Evolutionary conservation across 805 yeast genomes (phyloP), one percentile per base, ranked within the genome.

Genomic region (Sporopachydermia quercuum): DNA sequence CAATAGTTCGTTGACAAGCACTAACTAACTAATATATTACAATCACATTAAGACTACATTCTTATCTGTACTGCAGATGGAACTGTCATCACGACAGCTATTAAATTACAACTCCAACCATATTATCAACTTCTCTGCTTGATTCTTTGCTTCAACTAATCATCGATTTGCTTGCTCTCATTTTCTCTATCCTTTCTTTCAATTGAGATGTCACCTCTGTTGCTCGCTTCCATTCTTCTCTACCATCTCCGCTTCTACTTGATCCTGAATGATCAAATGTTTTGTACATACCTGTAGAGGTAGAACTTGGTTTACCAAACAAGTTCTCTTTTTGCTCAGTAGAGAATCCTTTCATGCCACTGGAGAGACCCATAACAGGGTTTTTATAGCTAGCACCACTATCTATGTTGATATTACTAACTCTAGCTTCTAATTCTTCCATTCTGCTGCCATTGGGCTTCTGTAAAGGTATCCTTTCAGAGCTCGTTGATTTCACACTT

Each of bases 171-270:
- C 78, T 66, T 8, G 83, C 83, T 53, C 81, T 81, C 95, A 86
- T 85, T 56, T 79, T 78, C 57, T 83, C 93, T 36, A 86, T 86
- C 49, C 96, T 63, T 1, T 86, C 93, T 54, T 79, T 82, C 51
- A 86, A 69, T 55, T 81, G 89, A 3, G 76, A 71, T 1, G 96
- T 86, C 8, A 85, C 93, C 49, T 82, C 94, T 0, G 91, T 87
- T 0, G 96, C 95, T 38, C 89, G 71, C 47, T 70, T 74, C 96
- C 96, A 86, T 48, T 81, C 76, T 40, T 67, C 74, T 23, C 30
- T 46, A 49, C 38, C 49, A 50, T 4, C 51, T 45, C 23, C 53
- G 45, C 33, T 51, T 34, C 37, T 45, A 49, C 16, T 48, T 27
- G 37, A 47, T 49, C 36, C 50, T 46, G 35, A 48, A 51, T 17